Percentiles rank a stretch among this genome's conserved stretches.
These are phyloP conservation scores for Eutrema salsugineum DNA, from an alignment of 441 rosid genomes.

Conservation along the genomic window DNA sequence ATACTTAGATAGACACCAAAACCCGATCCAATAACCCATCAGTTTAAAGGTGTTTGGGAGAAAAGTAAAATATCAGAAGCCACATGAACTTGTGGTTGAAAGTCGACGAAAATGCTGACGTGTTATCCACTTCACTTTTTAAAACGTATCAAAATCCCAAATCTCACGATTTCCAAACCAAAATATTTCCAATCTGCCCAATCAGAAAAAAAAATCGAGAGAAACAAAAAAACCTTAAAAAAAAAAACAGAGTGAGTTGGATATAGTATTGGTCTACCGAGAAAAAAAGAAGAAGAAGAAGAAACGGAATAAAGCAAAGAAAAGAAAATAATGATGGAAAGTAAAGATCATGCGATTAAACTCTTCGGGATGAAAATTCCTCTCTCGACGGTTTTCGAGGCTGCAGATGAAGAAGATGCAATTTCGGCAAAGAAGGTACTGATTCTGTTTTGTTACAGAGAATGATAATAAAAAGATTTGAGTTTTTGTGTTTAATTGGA, in stretches of 20 bases:
- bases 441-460: not conserved
- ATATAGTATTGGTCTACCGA: constrained; percentile 21
- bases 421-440: constrained; percentile 40
- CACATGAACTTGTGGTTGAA: constrained; percentile 75
- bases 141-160: constrained; percentile 53
- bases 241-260: not conserved
- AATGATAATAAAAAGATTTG: no score
- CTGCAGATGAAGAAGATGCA: constrained; percentile 19
- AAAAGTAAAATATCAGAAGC: constrained; percentile 42
- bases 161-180: constrained; percentile 11
- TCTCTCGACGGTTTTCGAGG: constrained; percentile 22
- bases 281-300: not conserved
- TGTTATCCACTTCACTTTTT: constrained; percentile 56
- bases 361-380: constrained; percentile 70
- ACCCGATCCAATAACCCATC: constrained; percentile 7
- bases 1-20: not conserved
- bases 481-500: not conserved
- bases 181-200: not conserved
- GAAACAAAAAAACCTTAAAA: not conserved
- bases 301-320: not conserved
- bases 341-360: constrained; percentile 50
- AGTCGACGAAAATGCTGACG: constrained; percentile 46
- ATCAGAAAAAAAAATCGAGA: no score
- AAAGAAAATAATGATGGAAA: constrained; percentile 25
- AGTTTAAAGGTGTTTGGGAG: not conserved